These are phyloP conservation scores for Beauveria sp. DNA, from an alignment of 2,329 filamentous ascomycete genomes.

Conservation along the genomic window DNA sequence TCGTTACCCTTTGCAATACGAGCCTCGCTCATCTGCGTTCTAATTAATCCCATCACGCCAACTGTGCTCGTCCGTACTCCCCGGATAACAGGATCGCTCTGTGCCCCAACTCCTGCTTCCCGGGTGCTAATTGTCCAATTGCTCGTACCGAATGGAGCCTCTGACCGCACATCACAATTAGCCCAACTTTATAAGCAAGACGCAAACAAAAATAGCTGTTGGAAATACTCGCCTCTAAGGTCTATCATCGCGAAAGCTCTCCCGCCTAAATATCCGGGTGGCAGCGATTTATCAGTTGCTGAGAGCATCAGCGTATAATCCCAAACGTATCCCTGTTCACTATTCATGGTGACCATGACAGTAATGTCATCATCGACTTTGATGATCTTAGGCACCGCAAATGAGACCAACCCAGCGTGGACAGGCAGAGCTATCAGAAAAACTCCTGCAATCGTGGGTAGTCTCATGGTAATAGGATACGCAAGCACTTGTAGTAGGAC, in stretches of 20 bases:
- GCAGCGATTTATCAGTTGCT: neutral
- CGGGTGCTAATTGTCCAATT: too few species aligned
- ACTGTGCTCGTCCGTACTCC: too few species aligned
- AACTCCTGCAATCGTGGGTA: neutral
- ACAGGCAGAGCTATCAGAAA: neutral
- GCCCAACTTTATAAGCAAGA: too few species aligned
- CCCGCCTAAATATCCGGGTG: neutral
- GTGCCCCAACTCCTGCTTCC: too few species aligned
- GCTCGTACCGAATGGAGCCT: too few species aligned
- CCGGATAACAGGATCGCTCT: too few species aligned
- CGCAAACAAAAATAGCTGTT: too few species aligned
- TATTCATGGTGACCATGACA: neutral
- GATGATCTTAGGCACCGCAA: neutral
- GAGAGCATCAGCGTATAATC: neutral
- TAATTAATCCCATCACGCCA: too few species aligned
- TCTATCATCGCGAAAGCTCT: neutral
- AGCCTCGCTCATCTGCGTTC: too few species aligned
- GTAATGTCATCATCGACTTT: neutral
- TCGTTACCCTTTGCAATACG: too few species aligned
- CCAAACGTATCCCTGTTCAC: neutral
- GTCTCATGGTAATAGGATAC: neutral
- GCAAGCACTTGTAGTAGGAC: too few species aligned
- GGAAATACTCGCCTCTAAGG: neutral
- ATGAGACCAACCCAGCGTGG: neutral
- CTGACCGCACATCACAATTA: too few species aligned